Percentiles rank a stretch among this genome's conserved stretches.
phyloP scores from a whole-genome alignment of 2,329 filamentous ascomycete species.

The Pezicula radicicola region DNA sequence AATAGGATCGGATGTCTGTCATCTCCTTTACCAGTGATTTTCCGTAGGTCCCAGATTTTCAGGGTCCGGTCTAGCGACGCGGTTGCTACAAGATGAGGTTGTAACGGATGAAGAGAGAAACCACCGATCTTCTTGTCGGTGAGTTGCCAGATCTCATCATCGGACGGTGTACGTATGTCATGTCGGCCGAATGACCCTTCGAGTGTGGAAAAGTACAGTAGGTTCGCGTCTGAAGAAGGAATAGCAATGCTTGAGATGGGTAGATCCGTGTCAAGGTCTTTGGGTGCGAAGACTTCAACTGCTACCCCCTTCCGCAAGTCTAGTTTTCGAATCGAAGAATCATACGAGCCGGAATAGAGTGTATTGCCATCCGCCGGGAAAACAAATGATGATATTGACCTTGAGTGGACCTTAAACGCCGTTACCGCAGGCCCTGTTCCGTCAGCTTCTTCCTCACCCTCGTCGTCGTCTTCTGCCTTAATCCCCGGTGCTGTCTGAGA shows the following conservation, averaged over 20 bases:
- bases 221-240: constrained; percentile 63
- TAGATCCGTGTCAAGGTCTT: constrained; percentile 65
- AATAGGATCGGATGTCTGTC: constrained; percentile 63
- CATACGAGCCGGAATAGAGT: constrained; percentile 85
- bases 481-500: constrained; percentile 60
- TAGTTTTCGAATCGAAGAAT: constrained; percentile 84
- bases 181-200: constrained; percentile 77
- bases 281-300: constrained; percentile 76
- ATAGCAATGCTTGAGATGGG: constrained; percentile 86
- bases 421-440: constrained; percentile 74
- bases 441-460: constrained; percentile 64
- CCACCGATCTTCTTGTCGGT: constrained; percentile 95
- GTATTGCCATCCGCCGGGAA: constrained; percentile 72
- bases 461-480: constrained; percentile 58
- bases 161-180: constrained; percentile 63
- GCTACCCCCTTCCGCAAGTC: constrained; percentile 80
- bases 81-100: constrained; percentile 81
- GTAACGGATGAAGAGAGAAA: constrained; percentile 77
- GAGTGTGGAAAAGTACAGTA: constrained; percentile 84
- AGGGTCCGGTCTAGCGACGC: constrained; percentile 86
- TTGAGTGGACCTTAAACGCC: constrained; percentile 83
- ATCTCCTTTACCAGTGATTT: constrained; percentile 64
- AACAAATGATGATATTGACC: constrained; percentile 83
- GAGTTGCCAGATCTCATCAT: constrained; percentile 68
- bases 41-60: constrained; percentile 89